phyloP scores from a whole-genome alignment of 176 grass and related monocot species.

The Oryza glumipatula region DNA sequence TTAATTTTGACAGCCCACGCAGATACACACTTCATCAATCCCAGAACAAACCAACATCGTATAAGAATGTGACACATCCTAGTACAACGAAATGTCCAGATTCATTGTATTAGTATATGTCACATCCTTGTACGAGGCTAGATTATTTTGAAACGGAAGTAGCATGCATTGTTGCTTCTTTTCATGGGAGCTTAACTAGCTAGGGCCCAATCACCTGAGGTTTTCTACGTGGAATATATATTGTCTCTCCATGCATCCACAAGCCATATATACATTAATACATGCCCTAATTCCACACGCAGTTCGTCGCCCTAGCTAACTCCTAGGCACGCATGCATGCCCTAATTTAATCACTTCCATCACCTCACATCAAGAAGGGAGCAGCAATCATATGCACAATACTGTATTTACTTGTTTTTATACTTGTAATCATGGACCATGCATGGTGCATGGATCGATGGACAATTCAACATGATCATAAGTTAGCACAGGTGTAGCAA shows the following conservation, averaged over 20 bases:
- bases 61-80: no score
- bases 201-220: not conserved
- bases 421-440: no score
- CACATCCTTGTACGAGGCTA: no score
- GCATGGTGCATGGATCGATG: no score
- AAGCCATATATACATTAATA: not conserved
- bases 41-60: no score
- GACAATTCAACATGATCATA: no score
- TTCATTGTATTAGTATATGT: no score
- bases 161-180: constrained; percentile 3
- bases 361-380: constrained; percentile 23
- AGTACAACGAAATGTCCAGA: no score
- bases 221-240: not conserved
- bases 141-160: no score
- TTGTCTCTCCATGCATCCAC: not conserved
- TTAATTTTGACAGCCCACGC: not conserved
- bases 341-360: constrained; percentile 17
- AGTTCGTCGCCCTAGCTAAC: not conserved
- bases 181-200: not conserved
- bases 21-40: no score
- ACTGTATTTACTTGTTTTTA: no score
- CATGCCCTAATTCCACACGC: not conserved
- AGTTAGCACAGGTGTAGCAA: no score
- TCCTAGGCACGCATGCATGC: not conserved
- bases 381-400: not conserved